A percentile compares a stretch with the other conserved stretches of the same genome.
Evolutionary conservation across 805 yeast species (phyloP).

Genomic region (Pichia nanzhaoensis): DNA sequence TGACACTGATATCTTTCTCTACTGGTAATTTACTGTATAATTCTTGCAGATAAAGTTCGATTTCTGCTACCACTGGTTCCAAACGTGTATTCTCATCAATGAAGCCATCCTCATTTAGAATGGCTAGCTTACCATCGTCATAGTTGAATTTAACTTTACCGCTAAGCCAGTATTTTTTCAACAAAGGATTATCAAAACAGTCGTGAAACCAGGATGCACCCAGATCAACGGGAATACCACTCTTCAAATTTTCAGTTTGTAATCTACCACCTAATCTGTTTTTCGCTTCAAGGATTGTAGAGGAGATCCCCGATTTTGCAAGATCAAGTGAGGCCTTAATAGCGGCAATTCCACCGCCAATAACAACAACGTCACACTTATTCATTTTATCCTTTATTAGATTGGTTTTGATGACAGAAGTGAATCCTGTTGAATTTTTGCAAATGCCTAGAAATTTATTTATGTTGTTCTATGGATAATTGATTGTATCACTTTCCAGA

Average conservation of each 20-base stretch:
- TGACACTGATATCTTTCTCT: conserved; percentile 50
- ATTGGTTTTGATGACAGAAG: too few species aligned
- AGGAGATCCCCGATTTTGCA: conserved; percentile 30
- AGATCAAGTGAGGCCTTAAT: conserved; percentile 42
- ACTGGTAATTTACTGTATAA: conserved; percentile 17
- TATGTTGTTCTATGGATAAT: too few species aligned
- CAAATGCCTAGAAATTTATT: too few species aligned
- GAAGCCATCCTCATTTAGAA: conserved; percentile 20
- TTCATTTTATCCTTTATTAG: too few species aligned
- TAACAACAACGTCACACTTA: conserved; percentile 31
- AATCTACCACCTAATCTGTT: conserved; percentile 65
- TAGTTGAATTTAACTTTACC: conserved; percentile 27
- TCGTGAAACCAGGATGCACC: conserved; percentile 96
- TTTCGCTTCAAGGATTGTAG: conserved; percentile 43
- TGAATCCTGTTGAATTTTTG: too few species aligned
- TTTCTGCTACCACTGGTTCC: conserved; percentile 28
- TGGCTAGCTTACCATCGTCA: conserved; percentile 26
- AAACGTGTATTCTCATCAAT: conserved; percentile 45
- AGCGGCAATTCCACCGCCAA: conserved; percentile 55
- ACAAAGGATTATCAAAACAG: conserved; percentile 55
- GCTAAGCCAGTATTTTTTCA: conserved; percentile 37
- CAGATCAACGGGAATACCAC: conserved; percentile 45
- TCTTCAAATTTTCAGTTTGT: conserved; percentile 32
- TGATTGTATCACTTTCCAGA: not conserved
- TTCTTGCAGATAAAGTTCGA: conserved; percentile 20